A percentile compares a stretch with the other conserved stretches of the same genome.
These are phyloP conservation scores for Agapanthus africanus DNA, from an alignment of 106 monocot species.

Conservation along the genomic window DNA sequence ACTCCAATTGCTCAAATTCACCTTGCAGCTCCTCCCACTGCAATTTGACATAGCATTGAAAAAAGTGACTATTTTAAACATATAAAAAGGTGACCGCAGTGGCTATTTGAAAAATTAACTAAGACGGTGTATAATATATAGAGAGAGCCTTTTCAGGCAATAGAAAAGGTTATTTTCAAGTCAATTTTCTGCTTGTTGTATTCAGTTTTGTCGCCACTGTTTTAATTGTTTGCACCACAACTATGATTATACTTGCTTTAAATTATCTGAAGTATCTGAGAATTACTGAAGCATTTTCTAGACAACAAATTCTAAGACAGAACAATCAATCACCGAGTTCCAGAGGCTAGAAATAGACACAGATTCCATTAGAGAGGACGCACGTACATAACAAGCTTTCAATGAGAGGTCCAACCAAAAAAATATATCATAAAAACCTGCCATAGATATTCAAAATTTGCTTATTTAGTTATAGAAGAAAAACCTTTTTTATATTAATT, in stretches of 20 bases:
- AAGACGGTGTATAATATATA: too few relatives aligned
- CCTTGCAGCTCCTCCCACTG: conserved; percentile 94
- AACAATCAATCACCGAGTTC: too few relatives aligned
- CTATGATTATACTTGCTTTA: neutral
- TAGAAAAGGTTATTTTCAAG: neutral
- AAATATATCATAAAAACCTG: neutral
- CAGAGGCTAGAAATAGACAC: too few relatives aligned
- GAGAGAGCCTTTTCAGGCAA: too few relatives aligned
- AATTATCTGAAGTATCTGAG: neutral
- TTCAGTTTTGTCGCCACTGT: neutral
- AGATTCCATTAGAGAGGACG: neutral
- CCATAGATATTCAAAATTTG: too few relatives aligned
- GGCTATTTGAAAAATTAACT: neutral
- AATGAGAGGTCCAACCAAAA: neutral
- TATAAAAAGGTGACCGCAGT: neutral
- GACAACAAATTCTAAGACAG: too few relatives aligned
- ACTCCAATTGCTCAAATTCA: conserved; percentile 66
- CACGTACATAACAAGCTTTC: neutral
- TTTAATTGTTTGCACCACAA: neutral
- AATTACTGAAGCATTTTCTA: neutral
- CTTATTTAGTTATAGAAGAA: too few relatives aligned
- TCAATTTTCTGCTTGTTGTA: neutral
- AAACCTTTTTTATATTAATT: too few relatives aligned
- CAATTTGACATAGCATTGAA: conserved; percentile 6
- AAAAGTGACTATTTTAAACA: neutral